Base-by-base conservation (phyloP, 129 eudicot species). In the Daucus carota region DNA sequence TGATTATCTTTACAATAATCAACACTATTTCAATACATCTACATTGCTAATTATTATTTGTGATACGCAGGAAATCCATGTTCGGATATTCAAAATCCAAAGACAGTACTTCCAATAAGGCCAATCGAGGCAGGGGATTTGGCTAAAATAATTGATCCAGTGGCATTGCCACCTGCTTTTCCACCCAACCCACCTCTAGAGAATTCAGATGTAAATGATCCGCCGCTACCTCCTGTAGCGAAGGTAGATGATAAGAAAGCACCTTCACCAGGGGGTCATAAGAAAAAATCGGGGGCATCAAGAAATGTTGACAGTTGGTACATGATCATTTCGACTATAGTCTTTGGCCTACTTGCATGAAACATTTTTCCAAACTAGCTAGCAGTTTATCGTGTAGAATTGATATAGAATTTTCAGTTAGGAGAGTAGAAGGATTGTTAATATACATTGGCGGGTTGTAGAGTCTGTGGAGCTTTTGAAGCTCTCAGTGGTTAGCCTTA, bases 161-260 rank as follows among this genome's bases (percentile, higher is more conserved):
- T 67, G 31, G 80, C 79, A 31, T 47, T 83, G 78, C 86, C 97
- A 31, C 97, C 97, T 0, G 80, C 83, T 43, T 34, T 83, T 32
- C 85, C 92, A 52, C 92, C 92, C 16, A 13, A 72, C 13, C 81
- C 90, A 73, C 73, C 85, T 26, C 82, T 92, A 28, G 78, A 79
- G 44, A 66, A 70, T 46, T 69, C 78, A 2, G 91, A 88, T 33
- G 77, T 92, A 22, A 88, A 81, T 26, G 93, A 88, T 80, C 92
- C 97, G 16, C 93, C 96, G 15, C 78, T 92, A 65, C 96, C 97
- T 59, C 82, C 92, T 0, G 87, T 87, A 12, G 65, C 72, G 31
- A 47, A 72, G 44, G 34, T 33, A 8, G 82, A 78, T 34, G 82
- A 75, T 38, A 57, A 72, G 43, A 67, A 77, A 16, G 43, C 73